Evolutionary conservation across 352 stramenopile species (phyloP).

Genomic region (Pythium biforme): DNA sequence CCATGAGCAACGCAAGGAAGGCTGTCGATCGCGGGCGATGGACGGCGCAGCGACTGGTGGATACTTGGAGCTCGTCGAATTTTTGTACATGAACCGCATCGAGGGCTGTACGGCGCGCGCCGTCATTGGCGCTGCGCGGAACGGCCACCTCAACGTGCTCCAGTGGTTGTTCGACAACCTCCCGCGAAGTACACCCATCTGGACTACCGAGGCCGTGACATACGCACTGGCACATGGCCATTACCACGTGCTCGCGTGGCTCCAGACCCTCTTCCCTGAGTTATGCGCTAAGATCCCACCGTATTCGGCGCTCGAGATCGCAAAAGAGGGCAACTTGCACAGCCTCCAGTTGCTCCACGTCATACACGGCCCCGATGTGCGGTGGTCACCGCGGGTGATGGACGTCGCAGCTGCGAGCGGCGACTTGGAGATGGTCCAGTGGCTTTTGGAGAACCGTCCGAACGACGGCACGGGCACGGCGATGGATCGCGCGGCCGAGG

Average conservation of each 20-base stretch:
- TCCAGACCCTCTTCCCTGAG: not conserved
- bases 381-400: constrained; percentile 10
- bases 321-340: constrained; percentile 6
- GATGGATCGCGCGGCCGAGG: constrained; percentile 16
- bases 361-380: constrained; percentile 8
- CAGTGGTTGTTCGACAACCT: constrained; percentile 15
- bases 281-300: not conserved
- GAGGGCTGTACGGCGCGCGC: constrained; percentile 11
- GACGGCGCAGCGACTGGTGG: constrained; percentile 11
- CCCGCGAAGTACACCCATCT: not conserved
- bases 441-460: constrained; percentile 1
- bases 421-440: constrained; percentile 12
- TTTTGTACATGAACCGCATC: not conserved
- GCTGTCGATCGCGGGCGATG: constrained; percentile 8
- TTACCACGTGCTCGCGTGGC: constrained; percentile 7
- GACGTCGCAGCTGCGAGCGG: constrained; percentile 10
- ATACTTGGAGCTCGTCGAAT: constrained; percentile 3
- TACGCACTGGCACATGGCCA: constrained; percentile 4
- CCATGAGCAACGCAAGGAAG: constrained; percentile 6
- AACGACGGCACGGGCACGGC: constrained; percentile 2
- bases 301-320: constrained; percentile 11
- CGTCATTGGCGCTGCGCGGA: constrained; percentile 11
- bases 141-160: constrained; percentile 12
- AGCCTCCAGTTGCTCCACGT: constrained; percentile 8
- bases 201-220: constrained; percentile 6